Conservation (phyloP, 495 filamentous ascomycete genomes). For the Thozetella sp. region DNA sequence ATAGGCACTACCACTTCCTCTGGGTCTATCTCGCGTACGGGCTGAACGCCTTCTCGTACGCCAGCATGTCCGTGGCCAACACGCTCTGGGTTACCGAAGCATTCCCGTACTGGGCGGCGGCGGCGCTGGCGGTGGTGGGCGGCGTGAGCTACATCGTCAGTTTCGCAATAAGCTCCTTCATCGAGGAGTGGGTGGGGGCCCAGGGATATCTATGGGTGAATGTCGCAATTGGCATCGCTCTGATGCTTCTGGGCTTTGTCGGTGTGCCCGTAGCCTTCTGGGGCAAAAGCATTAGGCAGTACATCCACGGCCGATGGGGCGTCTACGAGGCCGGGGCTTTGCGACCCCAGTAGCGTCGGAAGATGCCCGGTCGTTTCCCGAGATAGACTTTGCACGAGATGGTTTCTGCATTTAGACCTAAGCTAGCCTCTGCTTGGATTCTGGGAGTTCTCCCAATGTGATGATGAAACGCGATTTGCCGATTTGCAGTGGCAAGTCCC, state of each 20-base stretch:
- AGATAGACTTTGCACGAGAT: no score
- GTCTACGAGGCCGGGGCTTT: neutral
- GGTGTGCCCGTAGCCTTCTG: neutral
- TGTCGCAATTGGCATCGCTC: neutral
- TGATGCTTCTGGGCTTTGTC: neutral
- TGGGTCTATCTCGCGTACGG: neutral
- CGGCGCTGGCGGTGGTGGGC: neutral
- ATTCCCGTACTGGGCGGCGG: neutral
- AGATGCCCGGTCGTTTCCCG: neutral
- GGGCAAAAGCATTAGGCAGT: conserved; percentile 1
- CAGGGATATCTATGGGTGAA: neutral
- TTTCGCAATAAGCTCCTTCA: neutral
- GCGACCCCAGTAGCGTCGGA: neutral
- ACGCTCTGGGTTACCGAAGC: neutral
- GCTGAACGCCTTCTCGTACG: neutral
- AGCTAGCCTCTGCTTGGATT: no score
- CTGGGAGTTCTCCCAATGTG: no score
- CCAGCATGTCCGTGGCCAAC: neutral
- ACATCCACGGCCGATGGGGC: neutral
- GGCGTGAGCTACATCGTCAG: neutral
- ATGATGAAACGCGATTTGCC: no score
- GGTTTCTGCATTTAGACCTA: no score
- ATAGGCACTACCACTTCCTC: neutral
- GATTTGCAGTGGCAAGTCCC: no score
- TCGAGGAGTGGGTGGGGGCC: neutral